phyloP scores from a whole-genome alignment of 2,329 filamentous ascomycete species.

The Paracorniculantispora psalliotae region DNA sequence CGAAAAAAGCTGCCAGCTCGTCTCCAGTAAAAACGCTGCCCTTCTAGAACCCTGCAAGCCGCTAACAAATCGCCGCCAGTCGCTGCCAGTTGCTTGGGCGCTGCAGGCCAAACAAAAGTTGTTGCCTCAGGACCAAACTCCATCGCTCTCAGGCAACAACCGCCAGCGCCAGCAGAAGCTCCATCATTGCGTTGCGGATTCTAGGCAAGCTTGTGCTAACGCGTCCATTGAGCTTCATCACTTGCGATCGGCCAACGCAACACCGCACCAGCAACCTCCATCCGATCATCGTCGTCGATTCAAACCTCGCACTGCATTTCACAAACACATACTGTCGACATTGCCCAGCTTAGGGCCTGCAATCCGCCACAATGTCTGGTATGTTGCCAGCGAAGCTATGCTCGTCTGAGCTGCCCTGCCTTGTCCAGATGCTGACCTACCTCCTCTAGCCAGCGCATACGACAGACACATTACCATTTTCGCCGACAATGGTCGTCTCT shows the following conservation, averaged over 20 bases:
- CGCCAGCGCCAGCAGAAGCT: constrained; percentile 1
- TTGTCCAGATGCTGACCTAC: constrained; percentile 23
- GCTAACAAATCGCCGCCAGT: background rate
- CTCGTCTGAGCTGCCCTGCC: constrained; percentile 19
- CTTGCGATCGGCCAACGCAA: constrained; percentile 3
- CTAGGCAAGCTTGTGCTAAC: constrained; percentile 46
- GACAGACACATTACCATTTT: constrained; percentile 99
- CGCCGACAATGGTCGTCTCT: constrained; percentile 95
- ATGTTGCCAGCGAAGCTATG: constrained; percentile 19
- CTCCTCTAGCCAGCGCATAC: constrained; percentile 62
- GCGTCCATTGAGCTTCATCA: constrained; percentile 26
- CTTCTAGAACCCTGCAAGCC: background rate
- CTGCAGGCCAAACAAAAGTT: background rate
- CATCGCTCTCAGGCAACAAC: constrained; percentile 4
- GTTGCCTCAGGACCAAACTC: constrained; percentile 7
- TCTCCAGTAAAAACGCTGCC: background rate
- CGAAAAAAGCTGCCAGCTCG: background rate
- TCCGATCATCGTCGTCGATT: constrained; percentile 17
- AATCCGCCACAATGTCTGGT: constrained; percentile 49
- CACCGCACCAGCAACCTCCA: constrained; percentile 20
- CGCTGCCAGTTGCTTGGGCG: background rate
- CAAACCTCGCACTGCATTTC: background rate
- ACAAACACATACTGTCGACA: background rate
- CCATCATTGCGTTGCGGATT: constrained; percentile 23
- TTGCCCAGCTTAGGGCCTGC: constrained; percentile 16